Base-by-base conservation (phyloP, 1,284 basidiomycete genomes). In the Pseudozyma hubeiensis region DNA sequence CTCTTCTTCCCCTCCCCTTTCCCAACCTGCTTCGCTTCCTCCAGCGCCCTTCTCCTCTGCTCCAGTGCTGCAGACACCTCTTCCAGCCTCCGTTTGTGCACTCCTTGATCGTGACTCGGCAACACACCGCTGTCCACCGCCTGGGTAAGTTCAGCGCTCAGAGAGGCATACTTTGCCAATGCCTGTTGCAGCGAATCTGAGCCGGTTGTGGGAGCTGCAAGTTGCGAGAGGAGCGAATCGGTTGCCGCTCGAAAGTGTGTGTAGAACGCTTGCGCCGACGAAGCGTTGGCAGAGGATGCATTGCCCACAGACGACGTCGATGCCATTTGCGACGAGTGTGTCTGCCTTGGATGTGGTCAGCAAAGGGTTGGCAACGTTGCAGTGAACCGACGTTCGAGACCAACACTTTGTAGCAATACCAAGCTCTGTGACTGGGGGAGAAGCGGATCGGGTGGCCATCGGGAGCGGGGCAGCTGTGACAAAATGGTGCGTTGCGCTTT, bases 31-130 rank as follows among this genome's bases (percentile, higher is more conserved):
- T 33, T 9, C 39, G 31, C 16, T 17, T 40, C 30, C 35, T 7
- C n/a, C 16, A 55, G 14, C 16, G 11, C 17, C 44, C 19, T 59
- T 29, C 64, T 58, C 43, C 30, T 60, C 13, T 56, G 31, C 19
- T 61, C 44, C 29, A 69, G 17, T 19, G 31, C 41, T 1, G 43
- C 33, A 1, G 54, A 44, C 4, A 70, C 37, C 24, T 63, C 30
- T 3, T 61, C 63, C 31, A 70, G 43, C 19, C 46, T 59, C 31
- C 40, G 44, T 54, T 61, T 72, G 39, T 77, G 70, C 24, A 61
- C 29, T 0, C 10, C 65, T 11, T 67, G 61, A 53, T 77, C 74
- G 37, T 77, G 67, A 7, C 58, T 40, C 1, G 74, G 70, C n/a
- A 77, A 37, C 19, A 73, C 31, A 7, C 58, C 62, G 14, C 56